These are phyloP conservation scores for Ophioceras dolichostomum DNA, from an alignment of 2,329 filamentous ascomycete species.

Conservation along the genomic window DNA sequence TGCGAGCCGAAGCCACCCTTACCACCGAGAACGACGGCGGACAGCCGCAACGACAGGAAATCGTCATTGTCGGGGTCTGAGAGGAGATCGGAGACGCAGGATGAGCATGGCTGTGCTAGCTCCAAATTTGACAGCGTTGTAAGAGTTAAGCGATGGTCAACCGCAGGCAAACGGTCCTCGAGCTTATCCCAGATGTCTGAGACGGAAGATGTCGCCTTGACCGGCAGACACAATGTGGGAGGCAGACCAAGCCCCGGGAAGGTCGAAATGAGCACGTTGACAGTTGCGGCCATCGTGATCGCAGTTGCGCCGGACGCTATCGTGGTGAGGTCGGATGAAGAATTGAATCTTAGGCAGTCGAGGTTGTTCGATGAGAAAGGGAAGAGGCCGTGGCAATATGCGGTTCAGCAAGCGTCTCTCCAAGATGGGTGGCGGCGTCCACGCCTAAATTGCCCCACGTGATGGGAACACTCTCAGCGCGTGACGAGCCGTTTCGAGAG, in stretches of 20 bases:
- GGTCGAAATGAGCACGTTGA: slow-evolving; percentile 78
- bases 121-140: slow-evolving; percentile 72
- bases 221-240: slow-evolving; percentile 66
- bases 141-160: slow-evolving; percentile 55
- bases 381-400: too few species aligned
- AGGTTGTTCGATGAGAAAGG: too few species aligned
- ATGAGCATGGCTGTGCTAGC: slow-evolving; percentile 39
- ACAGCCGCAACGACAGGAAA: slow-evolving; percentile 74
- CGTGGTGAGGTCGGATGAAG: too few species aligned
- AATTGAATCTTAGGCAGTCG: too few species aligned
- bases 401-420: too few species aligned
- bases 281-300: background rate
- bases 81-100: slow-evolving; percentile 51
- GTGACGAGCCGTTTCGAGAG: too few species aligned
- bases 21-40: slow-evolving; percentile 71
- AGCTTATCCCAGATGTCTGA: slow-evolving; percentile 53
- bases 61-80: slow-evolving; percentile 41
- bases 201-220: slow-evolving; percentile 52
- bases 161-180: slow-evolving; percentile 45
- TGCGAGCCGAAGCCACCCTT: slow-evolving; percentile 98
- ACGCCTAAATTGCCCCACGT: too few species aligned
- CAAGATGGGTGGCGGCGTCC: too few species aligned
- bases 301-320: too few species aligned
- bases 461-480: too few species aligned
- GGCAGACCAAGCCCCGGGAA: slow-evolving; percentile 76